Evolutionary conservation across 2,329 filamentous ascomycete species (phyloP).

Genomic region (Nothomitra cinnamomea): DNA sequence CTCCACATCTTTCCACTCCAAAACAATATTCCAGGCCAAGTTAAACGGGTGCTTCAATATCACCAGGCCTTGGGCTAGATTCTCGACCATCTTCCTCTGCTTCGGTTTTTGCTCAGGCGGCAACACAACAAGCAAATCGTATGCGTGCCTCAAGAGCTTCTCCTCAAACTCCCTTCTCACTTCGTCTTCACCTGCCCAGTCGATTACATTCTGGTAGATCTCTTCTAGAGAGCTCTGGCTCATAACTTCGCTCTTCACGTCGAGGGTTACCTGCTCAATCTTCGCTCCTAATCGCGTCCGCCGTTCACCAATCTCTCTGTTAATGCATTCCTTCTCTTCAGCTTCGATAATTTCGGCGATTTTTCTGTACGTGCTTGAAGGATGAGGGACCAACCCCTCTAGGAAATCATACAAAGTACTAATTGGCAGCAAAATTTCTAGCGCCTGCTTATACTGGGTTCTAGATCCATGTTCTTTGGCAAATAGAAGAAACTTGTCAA

Average conservation of each 20-base stretch:
- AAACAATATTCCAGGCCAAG: constrained; percentile 75
- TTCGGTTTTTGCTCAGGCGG: constrained; percentile 47
- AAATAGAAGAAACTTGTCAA: constrained; percentile 66
- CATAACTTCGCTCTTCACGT: constrained; percentile 78
- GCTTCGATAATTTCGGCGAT: constrained; percentile 71
- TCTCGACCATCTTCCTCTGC: constrained; percentile 57
- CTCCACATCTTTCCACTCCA: constrained; percentile 77
- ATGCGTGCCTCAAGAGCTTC: constrained; percentile 66
- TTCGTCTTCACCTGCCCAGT: constrained; percentile 82
- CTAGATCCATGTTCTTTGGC: constrained; percentile 56
- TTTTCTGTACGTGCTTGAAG: constrained; percentile 62
- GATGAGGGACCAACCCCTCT: constrained; percentile 68
- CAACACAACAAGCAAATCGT: constrained; percentile 58
- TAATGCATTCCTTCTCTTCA: constrained; percentile 79
- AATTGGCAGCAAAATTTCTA: constrained; percentile 61
- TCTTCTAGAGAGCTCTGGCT: constrained; percentile 58
- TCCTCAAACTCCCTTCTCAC: constrained; percentile 74
- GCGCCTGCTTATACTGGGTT: constrained; percentile 56
- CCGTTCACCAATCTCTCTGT: constrained; percentile 75
- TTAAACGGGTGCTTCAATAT: constrained; percentile 84
- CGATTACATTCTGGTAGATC: constrained; percentile 67
- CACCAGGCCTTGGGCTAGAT: constrained; percentile 80
- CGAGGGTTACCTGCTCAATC: constrained; percentile 63
- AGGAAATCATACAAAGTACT: constrained; percentile 67
- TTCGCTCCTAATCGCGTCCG: constrained; percentile 74